These are phyloP conservation scores for Raphanus hybrid DNA, from an alignment of 441 rosid genomes.

Conservation along the genomic window DNA sequence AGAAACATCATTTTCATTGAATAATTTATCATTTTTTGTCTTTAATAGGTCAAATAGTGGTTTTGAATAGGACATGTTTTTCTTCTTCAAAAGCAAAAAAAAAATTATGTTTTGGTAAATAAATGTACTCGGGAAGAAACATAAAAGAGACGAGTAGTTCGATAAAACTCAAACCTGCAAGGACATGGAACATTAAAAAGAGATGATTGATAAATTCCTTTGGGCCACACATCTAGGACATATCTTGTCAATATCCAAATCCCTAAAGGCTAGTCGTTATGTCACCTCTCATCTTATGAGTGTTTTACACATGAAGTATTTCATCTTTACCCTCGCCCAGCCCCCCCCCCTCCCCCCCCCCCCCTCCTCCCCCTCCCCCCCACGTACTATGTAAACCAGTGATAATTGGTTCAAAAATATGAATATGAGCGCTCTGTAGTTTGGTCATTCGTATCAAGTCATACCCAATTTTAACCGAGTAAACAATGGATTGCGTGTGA, in stretches of 20 bases:
- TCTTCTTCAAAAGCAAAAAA: not conserved
- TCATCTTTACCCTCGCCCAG: not conserved
- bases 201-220: not conserved
- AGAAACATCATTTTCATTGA: too few relatives aligned
- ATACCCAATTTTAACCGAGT: too few relatives aligned
- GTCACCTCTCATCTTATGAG: not conserved
- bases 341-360: not conserved
- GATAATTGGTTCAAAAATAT: not conserved
- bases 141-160: not conserved
- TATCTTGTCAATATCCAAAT: not conserved
- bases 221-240: not conserved
- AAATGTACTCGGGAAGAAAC: not conserved
- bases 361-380: not conserved
- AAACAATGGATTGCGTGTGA: too few relatives aligned
- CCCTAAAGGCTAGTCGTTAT: not conserved
- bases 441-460: too few relatives aligned
- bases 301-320: not conserved
- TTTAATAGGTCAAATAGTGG: not conserved
- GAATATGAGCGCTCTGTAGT: not conserved
- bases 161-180: not conserved
- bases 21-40: too few relatives aligned
- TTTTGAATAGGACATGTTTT: not conserved
- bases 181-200: not conserved
- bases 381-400: not conserved
- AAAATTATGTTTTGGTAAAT: not conserved